Base-by-base conservation (phyloP, 106 monocot species). In the Agapanthus africanus region DNA sequence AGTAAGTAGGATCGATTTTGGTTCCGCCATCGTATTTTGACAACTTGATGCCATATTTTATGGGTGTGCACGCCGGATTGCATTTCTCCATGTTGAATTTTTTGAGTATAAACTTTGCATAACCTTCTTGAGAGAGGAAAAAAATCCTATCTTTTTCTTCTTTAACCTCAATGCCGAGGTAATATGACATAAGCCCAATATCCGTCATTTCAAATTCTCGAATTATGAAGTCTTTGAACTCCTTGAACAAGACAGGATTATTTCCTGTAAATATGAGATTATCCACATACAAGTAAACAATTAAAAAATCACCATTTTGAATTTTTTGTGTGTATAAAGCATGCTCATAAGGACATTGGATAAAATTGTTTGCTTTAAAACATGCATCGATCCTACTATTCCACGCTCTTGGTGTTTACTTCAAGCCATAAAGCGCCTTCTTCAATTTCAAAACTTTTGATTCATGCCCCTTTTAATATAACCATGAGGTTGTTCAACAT, bases 121-220 rank as follows among this genome's bases (percentile, higher is more conserved):
- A 64, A 36, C 37, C 37, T 35, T 8, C 37, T 21, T 64, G 64
- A 64, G 34, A 30, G 19, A 37, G 34, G 16, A 44, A 37, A 59
- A 59, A n/a, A n/a, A 64, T 64, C 0, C 37, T 35, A 35, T 11
- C 38, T 10, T 23, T 18, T 3, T 37, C 5, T 15, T 64, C 34
- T 6, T 36, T 64, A 9, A 64, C 64, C n/a, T 64, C 64, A 23
- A 64, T 35, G 3, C 37, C 64, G 18, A 64, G 64, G 37, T 36
- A 64, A 22, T 64, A 64, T 8, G 10, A 19, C 54, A 37, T 64
- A n/a, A 16, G 3, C 14, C 64, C 64, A 19, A 64, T 18, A 64
- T 64, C 64, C 11, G 64, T 30, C 64, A 64, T 64, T 19, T 64
- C 64, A 37, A 64, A 64, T 64, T 64, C 64, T 8, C 19, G 64